A percentile compares a stretch with the other conserved stretches of the same genome.
Conservation (phyloP, 495 filamentous ascomycete species). For the Hypoxylon intermedium region DNA sequence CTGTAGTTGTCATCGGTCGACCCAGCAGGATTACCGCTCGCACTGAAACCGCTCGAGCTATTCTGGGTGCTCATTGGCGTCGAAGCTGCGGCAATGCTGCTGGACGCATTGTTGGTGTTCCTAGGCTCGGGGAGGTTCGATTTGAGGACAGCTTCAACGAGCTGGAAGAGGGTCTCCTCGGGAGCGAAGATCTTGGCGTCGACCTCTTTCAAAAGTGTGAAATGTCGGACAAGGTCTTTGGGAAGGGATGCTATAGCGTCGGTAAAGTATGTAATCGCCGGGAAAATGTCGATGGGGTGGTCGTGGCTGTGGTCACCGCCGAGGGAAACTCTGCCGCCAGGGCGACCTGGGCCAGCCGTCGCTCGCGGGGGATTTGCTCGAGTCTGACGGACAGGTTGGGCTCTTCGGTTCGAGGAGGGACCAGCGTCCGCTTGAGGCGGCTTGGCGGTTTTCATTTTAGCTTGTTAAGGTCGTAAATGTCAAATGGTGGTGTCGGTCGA, state of each 20-base stretch:
- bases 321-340: slow-evolving; percentile 50
- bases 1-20: slow-evolving; percentile 51
- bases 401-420: slow-evolving; percentile 58
- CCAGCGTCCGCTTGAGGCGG: slow-evolving; percentile 49
- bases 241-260: slow-evolving; percentile 92
- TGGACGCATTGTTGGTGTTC: slow-evolving; percentile 51
- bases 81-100: slow-evolving; percentile 50
- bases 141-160: slow-evolving; percentile 71
- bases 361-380: slow-evolving; percentile 62
- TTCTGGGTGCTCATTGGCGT: slow-evolving; percentile 54
- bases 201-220: slow-evolving; percentile 93
- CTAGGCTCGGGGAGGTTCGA: slow-evolving; percentile 59
- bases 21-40: slow-evolving; percentile 39
- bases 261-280: slow-evolving; percentile 91
- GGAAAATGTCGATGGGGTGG: slow-evolving; percentile 74
- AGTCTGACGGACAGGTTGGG: slow-evolving; percentile 66
- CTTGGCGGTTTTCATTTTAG: slow-evolving; percentile 62
- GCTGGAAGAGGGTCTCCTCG: slow-evolving; percentile 71
- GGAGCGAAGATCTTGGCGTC: slow-evolving; percentile 90
- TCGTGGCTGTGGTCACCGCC: slow-evolving; percentile 51
- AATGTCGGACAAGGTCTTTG: slow-evolving; percentile 91
- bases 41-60: slow-evolving; percentile 49
- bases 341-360: slow-evolving; percentile 52
- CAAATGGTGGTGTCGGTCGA: slow-evolving; percentile 16
- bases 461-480: background rate